A percentile compares a stretch with the other conserved stretches of the same genome.
Conservation (phyloP, 495 filamentous ascomycete genomes). For the Penicillium turbatum region DNA sequence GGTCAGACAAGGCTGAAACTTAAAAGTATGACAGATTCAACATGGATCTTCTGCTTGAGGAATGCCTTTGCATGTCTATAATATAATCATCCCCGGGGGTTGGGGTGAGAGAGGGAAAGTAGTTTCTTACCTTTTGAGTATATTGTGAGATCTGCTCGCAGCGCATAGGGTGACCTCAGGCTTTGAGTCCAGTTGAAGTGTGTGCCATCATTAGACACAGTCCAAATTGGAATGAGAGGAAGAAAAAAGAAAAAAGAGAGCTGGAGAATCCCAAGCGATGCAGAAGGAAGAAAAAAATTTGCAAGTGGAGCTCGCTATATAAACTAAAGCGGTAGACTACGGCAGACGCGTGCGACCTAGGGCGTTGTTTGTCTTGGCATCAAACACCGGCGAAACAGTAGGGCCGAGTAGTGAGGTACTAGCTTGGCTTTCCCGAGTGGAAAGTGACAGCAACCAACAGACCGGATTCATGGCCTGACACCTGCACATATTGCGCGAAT, state of each 20-base stretch:
- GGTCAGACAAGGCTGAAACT: conserved; percentile 99
- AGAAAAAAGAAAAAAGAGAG: conserved; percentile 12
- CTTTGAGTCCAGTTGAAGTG: neutral
- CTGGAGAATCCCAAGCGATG: conserved; percentile 22
- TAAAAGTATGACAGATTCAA: conserved; percentile 70
- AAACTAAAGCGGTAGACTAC: conserved; percentile 16
- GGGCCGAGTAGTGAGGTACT: neutral
- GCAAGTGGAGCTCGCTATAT: conserved; percentile 33
- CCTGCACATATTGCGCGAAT: too few species aligned
- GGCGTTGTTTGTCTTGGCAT: conserved; percentile 12
- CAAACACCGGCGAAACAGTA: conserved; percentile 7
- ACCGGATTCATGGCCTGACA: neutral
- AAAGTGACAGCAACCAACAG: neutral
- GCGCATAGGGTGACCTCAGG: neutral
- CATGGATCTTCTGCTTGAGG: conserved; percentile 91
- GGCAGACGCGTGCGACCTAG: conserved; percentile 7
- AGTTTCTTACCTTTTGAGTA: conserved; percentile 54
- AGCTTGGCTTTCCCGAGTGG: neutral
- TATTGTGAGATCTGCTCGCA: neutral
- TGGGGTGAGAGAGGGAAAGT: conserved; percentile 16
- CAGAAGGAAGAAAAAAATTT: conserved; percentile 35
- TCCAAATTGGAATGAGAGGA: neutral
- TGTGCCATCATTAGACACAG: conserved; percentile 14
- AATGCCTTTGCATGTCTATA: conserved; percentile 86
- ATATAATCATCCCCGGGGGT: conserved; percentile 69